Evolutionary conservation across 495 filamentous ascomycete species (phyloP).

Genomic region (Trichoderma virens): DNA sequence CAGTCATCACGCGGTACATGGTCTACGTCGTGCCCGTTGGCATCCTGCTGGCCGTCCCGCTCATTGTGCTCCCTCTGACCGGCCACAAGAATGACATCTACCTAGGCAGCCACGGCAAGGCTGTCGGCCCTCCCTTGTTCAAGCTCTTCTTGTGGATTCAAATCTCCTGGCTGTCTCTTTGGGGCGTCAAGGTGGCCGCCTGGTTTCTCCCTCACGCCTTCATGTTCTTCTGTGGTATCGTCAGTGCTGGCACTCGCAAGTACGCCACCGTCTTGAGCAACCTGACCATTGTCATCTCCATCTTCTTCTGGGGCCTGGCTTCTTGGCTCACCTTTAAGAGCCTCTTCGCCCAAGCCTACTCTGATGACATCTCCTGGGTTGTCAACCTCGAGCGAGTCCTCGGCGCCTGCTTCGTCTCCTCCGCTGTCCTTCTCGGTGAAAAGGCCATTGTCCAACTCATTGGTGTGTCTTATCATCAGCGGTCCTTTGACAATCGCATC

Average conservation of each 20-base stretch:
- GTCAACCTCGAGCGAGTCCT: constrained; percentile 60
- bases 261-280: constrained; percentile 75
- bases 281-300: constrained; percentile 75
- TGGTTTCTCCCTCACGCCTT: constrained; percentile 74
- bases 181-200: constrained; percentile 77
- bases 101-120: constrained; percentile 38
- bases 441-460: constrained; percentile 86
- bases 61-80: constrained; percentile 60
- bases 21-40: constrained; percentile 80
- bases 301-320: constrained; percentile 81
- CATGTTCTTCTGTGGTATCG: constrained; percentile 79
- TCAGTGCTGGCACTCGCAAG: constrained; percentile 86
- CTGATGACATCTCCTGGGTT: constrained; percentile 30
- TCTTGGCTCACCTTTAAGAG: constrained; percentile 74
- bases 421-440: constrained; percentile 69
- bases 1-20: constrained; percentile 78
- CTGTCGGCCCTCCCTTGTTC: constrained; percentile 55
- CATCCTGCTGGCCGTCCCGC: constrained; percentile 66
- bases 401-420: constrained; percentile 66
- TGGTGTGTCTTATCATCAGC: constrained; percentile 88
- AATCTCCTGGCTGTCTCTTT: constrained; percentile 80
- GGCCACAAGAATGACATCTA: constrained; percentile 28
- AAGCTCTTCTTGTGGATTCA: constrained; percentile 90
- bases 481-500: constrained; percentile 84
- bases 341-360: constrained; percentile 34